phyloP scores from a whole-genome alignment of 108 stramenopile genomes.

The Fragilaria crotonensis region DNA sequence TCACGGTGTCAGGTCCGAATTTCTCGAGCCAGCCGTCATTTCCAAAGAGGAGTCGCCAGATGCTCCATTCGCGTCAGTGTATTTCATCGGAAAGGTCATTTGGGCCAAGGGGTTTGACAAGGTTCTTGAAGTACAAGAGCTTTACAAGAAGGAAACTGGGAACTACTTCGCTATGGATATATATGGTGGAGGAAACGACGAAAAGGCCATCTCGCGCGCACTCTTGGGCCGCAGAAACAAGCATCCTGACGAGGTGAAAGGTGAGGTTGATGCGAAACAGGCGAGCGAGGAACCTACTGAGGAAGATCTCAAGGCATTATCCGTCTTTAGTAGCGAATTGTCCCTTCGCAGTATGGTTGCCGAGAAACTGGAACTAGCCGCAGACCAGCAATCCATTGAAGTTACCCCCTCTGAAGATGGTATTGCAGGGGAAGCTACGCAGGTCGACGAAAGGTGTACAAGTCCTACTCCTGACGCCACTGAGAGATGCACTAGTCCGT shows the following conservation, averaged over 20 bases:
- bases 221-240: slow-evolving; percentile 57
- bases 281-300: neutral
- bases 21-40: slow-evolving; percentile 38
- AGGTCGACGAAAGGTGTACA: neutral
- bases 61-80: slow-evolving; percentile 37
- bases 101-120: slow-evolving; percentile 84
- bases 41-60: slow-evolving; percentile 22
- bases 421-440: neutral
- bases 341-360: neutral
- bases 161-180: slow-evolving; percentile 63
- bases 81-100: slow-evolving; percentile 90
- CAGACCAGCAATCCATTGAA: neutral
- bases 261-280: neutral
- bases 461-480: neutral
- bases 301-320: neutral
- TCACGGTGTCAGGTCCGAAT: slow-evolving; percentile 77
- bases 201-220: slow-evolving; percentile 61
- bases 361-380: neutral
- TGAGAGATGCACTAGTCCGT: neutral
- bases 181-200: slow-evolving; percentile 80
- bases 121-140: slow-evolving; percentile 75
- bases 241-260: neutral
- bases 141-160: slow-evolving; percentile 64
- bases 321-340: neutral
- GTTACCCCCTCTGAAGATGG: neutral